Evolutionary conservation across 257 asterid genomes (phyloP), one percentile per base, ranked within the genome.

Genomic region (Nemophila menziesii): DNA sequence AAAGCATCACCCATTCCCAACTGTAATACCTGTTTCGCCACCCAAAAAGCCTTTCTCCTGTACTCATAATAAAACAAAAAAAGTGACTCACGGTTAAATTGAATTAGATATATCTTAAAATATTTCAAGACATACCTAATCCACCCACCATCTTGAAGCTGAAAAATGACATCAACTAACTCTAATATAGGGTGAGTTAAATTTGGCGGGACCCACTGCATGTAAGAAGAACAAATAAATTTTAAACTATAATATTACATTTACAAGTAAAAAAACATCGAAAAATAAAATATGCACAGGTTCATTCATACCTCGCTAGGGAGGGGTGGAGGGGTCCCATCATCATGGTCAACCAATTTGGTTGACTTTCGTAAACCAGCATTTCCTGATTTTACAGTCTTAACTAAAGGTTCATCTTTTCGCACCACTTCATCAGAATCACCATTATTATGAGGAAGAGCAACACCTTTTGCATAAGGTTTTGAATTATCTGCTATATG

Each of bases 1-100:
- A 90, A 73, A 48, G 98, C 98, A 70, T 90, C 98, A 33, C 98
- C 96, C 98, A 90, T 90, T 57, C 98, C 98, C 74, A 90, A 66
- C 48, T 84, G 98, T 49, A 90, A 62, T 58, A 85, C 86, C 75
- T 85, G 98, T 61, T 90, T 90, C 40, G 94, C 98, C 46, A 81
- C 92, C 98, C 98, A 90, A 51, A 90, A 80, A 52, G 96, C 96
- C 64, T 85, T 74, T 64, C 96, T 81, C 86, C 96, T 90, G 57
- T 49, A 56, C 44, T 51, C 50, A 43, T 36, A 54, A 53, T 43
- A 48, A 26, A 38, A 16, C 10, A 39, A 24, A 38, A 15, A 16
- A 22, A 22, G 22, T 27, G 29, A 63, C 17, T 46, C 46, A 50
- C 33, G 46, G 37, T 66, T 50, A 38, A 58, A 44, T 33, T 36